phyloP scores from a whole-genome alignment of 352 stramenopile genomes.

The Discostella stelligera region DNA sequence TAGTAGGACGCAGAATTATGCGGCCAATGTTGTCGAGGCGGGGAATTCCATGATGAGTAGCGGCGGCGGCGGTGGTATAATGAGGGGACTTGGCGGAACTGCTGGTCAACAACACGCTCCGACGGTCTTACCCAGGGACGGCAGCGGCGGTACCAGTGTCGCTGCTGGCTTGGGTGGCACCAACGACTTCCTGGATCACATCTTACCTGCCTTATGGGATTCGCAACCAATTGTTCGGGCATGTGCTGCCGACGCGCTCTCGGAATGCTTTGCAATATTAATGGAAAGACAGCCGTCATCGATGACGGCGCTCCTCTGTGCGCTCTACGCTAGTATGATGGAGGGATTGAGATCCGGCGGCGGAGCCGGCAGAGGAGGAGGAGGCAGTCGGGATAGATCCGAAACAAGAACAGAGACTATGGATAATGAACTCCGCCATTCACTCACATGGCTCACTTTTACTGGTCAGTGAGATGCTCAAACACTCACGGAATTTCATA shows the following conservation, averaged over 20 bases:
- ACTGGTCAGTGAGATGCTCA: slow-evolving; percentile 91
- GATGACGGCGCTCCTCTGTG: slow-evolving; percentile 70
- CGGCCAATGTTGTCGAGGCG: slow-evolving; percentile 4
- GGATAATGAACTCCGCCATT: slow-evolving; percentile 7
- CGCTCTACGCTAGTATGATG: slow-evolving; percentile 75
- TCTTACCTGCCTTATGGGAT: slow-evolving; percentile 75
- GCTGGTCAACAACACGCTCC: neutral
- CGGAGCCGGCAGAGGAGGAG: slow-evolving; percentile 4
- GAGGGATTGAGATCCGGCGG: slow-evolving; percentile 52
- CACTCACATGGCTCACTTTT: slow-evolving; percentile 91
- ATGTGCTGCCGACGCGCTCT: slow-evolving; percentile 79
- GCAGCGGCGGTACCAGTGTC: neutral
- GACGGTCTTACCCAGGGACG: neutral
- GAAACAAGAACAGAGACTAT: slow-evolving; percentile 6
- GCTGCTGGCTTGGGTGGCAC: slow-evolving; percentile 31
- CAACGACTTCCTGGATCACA: slow-evolving; percentile 82
- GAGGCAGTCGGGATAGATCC: neutral
- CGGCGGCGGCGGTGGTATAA: neutral
- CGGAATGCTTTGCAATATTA: slow-evolving; percentile 77
- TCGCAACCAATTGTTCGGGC: slow-evolving; percentile 78
- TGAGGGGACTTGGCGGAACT: neutral
- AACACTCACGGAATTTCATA: slow-evolving; percentile 95
- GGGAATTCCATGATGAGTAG: neutral
- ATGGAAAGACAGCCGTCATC: slow-evolving; percentile 71
- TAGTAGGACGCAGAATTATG: slow-evolving; percentile 57